Base-by-base conservation (phyloP, 352 stramenopile genomes). In the Vaucheria bursata region DNA sequence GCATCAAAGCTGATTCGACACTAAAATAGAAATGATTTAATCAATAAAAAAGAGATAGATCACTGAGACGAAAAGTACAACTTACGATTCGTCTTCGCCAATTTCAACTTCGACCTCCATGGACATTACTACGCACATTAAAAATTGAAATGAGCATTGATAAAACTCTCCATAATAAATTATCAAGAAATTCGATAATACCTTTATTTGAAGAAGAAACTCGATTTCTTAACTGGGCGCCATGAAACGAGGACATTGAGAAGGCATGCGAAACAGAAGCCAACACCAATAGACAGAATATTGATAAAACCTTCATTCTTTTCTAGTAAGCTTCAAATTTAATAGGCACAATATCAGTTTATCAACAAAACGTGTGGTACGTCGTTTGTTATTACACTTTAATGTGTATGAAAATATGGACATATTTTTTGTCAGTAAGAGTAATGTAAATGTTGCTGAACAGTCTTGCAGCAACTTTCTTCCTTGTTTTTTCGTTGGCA, bases 21-120 rank as follows among this genome's bases (percentile, higher is more conserved):
- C 53, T 68, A 34, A 31, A 68, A 34, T 2, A 68, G 25, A 25
- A 18, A 31, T 18, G 45, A 59, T 18, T 25, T 18, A 25, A 18
- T 18, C 45, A 18, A 25, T 59, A 25, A 25, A 59, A 18, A 25
- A 59, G 45, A 25, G 18, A 18, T 59, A 18, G 45, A 59, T 25
- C 25, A 18, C 12, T 59, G 45, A 18, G 18, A 18, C 45, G 25
- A 59, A 25, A 25, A 59, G 12, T 18, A 59, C 45, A 59, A 68
- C 53, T 68, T 34, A 68, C 53, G 53, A 68, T 68, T 68, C 53
- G 2, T 34, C 53, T 37, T 68, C 53, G 53, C 53, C 53, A 2
- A 68, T 34, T 2, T 37, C 53, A 34, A 68, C 37, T 34, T 68
- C 37, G 53, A 68, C 53, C 53, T 68, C 53, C 53, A 68, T 68